phyloP scores from a whole-genome alignment of 371 early-diverging fungal species.

The Mortierella sp. region DNA sequence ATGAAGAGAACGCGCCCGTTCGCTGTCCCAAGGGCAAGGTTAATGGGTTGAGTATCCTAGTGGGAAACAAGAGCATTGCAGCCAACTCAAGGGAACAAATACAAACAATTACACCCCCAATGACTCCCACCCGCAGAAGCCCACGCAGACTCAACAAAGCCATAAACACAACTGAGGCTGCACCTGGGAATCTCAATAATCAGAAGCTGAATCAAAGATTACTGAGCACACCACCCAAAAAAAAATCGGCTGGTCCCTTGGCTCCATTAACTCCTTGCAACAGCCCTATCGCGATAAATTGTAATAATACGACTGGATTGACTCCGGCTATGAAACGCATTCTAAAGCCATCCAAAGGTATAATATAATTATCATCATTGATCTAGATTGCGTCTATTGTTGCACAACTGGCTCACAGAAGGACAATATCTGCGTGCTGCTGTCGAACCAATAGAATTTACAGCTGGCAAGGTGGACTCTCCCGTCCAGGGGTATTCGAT shows the following conservation, averaged over 20 bases:
- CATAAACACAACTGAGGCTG: neutral
- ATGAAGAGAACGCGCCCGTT: neutral
- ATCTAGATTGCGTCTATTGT: neutral
- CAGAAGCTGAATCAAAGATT: conserved; percentile 1
- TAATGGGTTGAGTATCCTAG: neutral
- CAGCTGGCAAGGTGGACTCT: neutral
- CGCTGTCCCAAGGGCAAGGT: conserved; percentile 2
- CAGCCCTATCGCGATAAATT: neutral
- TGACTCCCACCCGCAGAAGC: conserved; percentile 27
- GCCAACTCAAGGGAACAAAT: neutral
- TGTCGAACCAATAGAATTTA: neutral
- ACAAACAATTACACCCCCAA: conserved; percentile 20
- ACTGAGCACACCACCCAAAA: conserved; percentile 14
- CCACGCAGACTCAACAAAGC: neutral
- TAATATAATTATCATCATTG: neutral
- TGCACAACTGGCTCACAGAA: neutral
- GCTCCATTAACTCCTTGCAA: neutral
- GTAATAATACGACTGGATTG: conserved; percentile 35
- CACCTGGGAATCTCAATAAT: neutral
- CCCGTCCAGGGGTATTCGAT: neutral
- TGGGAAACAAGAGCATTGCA: neutral
- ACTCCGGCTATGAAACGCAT: conserved; percentile 36
- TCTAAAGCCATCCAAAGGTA: conserved; percentile 28
- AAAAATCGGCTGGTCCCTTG: neutral
- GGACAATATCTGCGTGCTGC: neutral